Conservation (phyloP, 768 basidiomycete genomes). For the Leccinum imitatum region DNA sequence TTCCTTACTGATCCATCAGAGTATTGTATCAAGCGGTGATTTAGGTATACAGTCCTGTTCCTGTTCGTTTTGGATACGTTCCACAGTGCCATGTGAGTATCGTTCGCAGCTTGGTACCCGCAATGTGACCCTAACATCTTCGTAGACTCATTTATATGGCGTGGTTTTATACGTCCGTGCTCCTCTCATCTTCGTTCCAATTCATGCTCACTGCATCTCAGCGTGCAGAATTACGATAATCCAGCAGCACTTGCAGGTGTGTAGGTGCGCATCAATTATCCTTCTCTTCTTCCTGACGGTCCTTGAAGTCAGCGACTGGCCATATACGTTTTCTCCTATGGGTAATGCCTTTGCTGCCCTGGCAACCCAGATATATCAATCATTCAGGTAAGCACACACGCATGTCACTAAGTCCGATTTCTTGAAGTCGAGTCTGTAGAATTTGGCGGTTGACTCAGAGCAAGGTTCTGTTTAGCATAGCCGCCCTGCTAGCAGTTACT, state of each 20-base stretch:
- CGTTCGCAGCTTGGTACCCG: background rate
- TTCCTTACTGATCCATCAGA: too few species aligned
- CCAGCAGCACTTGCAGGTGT: background rate
- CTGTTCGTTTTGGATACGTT: slow-evolving; percentile 21
- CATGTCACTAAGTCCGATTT: background rate
- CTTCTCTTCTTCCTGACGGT: background rate
- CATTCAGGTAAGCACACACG: slow-evolving; percentile 37
- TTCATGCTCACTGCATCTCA: background rate
- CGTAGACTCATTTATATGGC: slow-evolving; percentile 20
- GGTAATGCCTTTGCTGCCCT: slow-evolving; percentile 48
- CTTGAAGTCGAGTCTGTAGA: slow-evolving; percentile 6
- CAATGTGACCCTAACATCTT: background rate
- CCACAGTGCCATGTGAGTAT: slow-evolving; percentile 18
- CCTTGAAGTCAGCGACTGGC: slow-evolving; percentile 42
- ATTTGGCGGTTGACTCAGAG: slow-evolving; percentile 12
- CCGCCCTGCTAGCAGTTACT: background rate
- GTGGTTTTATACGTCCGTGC: slow-evolving; percentile 17
- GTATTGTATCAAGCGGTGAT: background rate
- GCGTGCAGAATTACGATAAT: background rate
- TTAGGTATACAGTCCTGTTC: slow-evolving; percentile 19
- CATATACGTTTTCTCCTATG: slow-evolving; percentile 49
- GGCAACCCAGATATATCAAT: slow-evolving; percentile 49
- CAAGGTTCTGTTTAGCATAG: background rate
- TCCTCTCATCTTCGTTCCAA: too few species aligned
- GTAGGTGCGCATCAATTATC: too few species aligned